Evolutionary conservation across 139 green algal species (phyloP), one percentile per base, ranked within the genome.

Genomic region (Volvox reticuliferus): DNA sequence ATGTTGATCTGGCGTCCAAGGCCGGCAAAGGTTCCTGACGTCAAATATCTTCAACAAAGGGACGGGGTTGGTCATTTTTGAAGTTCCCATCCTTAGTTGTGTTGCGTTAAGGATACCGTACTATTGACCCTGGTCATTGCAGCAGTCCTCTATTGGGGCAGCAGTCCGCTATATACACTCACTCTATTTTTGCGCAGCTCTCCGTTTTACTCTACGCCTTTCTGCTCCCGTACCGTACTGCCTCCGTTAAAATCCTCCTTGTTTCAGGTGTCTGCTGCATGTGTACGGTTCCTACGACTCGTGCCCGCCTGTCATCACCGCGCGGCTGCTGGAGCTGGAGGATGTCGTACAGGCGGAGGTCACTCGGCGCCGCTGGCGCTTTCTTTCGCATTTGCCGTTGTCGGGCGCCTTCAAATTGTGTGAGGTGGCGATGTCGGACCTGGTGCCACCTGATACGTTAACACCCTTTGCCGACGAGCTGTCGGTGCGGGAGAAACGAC

Each of bases 241-340:
- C 44, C 44, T 55, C 44, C 44, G 44, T 75, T 2, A 14, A 32
- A 5, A 75, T 28, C 67, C 67, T 14, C 67, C 2, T 6, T 62
- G 22, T 28, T 3, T 16, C 90, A 90, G 85, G 69, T 89, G 80
- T 81, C 93, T 96, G 89, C 94, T 98, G 92, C 88, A 95, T 1
- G 84, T 93, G 30, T 93, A 93, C 83, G 95, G 92, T 75, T 89
- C 84, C 24, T 96, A 95, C 80, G 89, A 89, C 1, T 50, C 86
- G n/a, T 98, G 94, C 82, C 96, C 96, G 6, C 71, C 88, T 30
- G 89, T 82, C 21, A 81, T 98, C 55, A 86, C 80, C 13, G 96
- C 92, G 0, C 89, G 75, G 76, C 87, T 98, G 50, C 26, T 98
- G 55, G 96, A 98, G 89, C 17, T 98, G 87, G 97, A 98, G 88